phyloP scores from a whole-genome alignment of 129 eudicot genomes.

The Heracleum sosnowskyi region DNA sequence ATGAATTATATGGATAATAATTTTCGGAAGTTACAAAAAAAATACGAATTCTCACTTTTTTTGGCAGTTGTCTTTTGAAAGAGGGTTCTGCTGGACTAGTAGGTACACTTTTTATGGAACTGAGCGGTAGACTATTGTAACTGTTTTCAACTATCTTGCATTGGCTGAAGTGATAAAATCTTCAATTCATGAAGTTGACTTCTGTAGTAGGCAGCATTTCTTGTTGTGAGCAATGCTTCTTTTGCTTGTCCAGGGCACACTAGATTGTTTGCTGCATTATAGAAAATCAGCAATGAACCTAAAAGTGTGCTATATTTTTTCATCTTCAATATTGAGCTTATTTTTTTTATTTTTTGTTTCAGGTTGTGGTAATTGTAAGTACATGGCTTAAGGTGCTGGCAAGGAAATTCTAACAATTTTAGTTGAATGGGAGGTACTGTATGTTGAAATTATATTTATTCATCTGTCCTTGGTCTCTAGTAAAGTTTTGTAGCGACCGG shows the following conservation, averaged over 20 bases:
- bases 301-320: slow-evolving; percentile 19
- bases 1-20: too few species aligned
- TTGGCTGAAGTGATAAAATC: too few species aligned
- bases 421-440: neutral
- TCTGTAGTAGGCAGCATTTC: neutral
- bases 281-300: slow-evolving; percentile 3
- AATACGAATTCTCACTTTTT: too few species aligned
- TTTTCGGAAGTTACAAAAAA: too few species aligned
- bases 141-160: too few species aligned
- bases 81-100: too few species aligned
- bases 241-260: neutral
- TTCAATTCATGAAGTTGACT: slow-evolving; percentile 1
- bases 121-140: too few species aligned
- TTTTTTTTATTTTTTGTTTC: neutral
- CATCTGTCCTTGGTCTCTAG: neutral
- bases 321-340: neutral
- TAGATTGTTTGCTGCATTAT: too few species aligned
- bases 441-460: neutral
- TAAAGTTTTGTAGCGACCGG: neutral
- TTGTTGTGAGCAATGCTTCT: neutral
- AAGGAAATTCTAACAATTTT: neutral
- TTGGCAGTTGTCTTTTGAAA: too few species aligned
- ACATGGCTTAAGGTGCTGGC: slow-evolving; percentile 13
- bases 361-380: slow-evolving; percentile 31
- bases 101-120: too few species aligned